A percentile compares a stretch with the other conserved stretches of the same genome.
Evolutionary conservation across 1,139 yeast genomes (phyloP).

Genomic region (Debaryomycetaceae sp.): DNA sequence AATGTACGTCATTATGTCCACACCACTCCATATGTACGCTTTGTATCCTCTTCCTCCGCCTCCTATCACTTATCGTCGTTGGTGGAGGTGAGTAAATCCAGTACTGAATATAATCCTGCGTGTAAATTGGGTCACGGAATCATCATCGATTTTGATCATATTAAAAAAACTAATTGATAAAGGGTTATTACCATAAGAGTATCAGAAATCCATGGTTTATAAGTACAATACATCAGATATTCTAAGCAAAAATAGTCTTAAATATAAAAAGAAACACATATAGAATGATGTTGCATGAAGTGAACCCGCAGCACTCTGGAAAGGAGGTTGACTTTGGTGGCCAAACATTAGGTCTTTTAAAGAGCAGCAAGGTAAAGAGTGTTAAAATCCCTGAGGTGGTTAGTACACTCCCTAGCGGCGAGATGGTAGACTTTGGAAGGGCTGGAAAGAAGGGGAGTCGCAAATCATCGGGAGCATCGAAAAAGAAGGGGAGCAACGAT

Average conservation of each 20-base stretch:
- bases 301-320: conserved; percentile 3
- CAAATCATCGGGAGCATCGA: neutral
- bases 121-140: neutral
- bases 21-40: too few species aligned
- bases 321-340: neutral
- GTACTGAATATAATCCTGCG: neutral
- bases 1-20: neutral
- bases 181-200: neutral
- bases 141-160: neutral
- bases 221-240: neutral
- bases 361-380: conserved; percentile 16
- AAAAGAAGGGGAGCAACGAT: neutral
- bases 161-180: conserved; percentile 1
- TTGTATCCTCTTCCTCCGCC: too few species aligned
- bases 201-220: neutral
- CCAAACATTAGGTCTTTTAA: conserved; percentile 1
- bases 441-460: conserved; percentile 8
- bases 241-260: neutral
- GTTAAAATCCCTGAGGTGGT: conserved; percentile 16
- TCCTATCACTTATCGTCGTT: too few species aligned
- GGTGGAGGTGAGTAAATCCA: too few species aligned
- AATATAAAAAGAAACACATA: conserved; percentile 1
- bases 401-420: conserved; percentile 41
- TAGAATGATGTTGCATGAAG: conserved; percentile 42
- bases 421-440: conserved; percentile 40